Percentiles rank a stretch among this genome's conserved stretches.
These are phyloP conservation scores for Chaetomium olivaceum DNA, from an alignment of 2,329 filamentous ascomycete genomes.

Conservation along the genomic window DNA sequence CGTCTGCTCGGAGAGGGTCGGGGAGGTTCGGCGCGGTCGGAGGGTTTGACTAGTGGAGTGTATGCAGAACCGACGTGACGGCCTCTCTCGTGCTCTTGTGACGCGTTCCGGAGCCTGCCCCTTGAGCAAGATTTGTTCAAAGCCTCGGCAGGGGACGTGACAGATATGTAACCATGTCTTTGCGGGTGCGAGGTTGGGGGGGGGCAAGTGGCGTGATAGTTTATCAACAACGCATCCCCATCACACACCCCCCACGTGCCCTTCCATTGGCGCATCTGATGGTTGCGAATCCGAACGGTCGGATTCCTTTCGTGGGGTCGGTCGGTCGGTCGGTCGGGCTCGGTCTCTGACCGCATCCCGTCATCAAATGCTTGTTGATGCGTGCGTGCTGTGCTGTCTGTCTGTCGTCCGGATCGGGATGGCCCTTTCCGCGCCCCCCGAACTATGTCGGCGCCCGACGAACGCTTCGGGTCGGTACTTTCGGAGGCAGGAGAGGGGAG, in stretches of 20 bases:
- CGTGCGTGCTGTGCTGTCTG: neutral
- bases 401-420: neutral
- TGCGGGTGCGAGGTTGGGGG: neutral
- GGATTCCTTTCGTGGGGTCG: neutral
- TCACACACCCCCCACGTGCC: neutral
- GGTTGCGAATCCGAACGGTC: neutral
- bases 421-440: neutral
- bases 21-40: neutral
- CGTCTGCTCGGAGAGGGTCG: neutral
- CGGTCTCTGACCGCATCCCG: neutral
- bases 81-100: neutral
- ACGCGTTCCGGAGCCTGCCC: too few species aligned
- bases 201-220: neutral
- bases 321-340: too few species aligned
- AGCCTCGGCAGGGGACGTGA: neutral
- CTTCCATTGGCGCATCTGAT: neutral
- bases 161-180: neutral
- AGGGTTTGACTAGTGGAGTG: too few species aligned
- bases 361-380: neutral
- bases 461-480: neutral
- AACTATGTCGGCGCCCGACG: neutral
- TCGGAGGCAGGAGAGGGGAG: too few species aligned
- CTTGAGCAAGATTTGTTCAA: neutral
- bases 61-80: too few species aligned
- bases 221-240: neutral